These are phyloP conservation scores for Trametopsis cervina DNA, from an alignment of 768 basidiomycete genomes.

Conservation along the genomic window DNA sequence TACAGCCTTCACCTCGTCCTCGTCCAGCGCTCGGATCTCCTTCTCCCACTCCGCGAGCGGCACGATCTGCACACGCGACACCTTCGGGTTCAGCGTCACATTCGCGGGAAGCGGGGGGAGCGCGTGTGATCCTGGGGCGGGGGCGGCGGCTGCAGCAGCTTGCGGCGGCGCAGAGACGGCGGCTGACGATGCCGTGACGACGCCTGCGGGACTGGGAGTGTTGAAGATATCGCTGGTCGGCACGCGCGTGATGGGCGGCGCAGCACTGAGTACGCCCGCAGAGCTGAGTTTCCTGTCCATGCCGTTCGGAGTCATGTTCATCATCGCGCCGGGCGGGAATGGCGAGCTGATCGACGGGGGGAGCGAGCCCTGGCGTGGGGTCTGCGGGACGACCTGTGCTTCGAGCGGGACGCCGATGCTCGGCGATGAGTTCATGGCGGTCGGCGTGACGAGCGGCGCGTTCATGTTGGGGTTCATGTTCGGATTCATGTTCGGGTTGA, in stretches of 20 bases:
- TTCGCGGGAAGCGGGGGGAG: conserved; percentile 39
- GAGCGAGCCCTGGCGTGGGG: conserved; percentile 19
- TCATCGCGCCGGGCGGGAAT: conserved; percentile 15
- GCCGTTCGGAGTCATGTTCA: conserved; percentile 5
- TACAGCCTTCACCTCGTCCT: conserved; percentile 44
- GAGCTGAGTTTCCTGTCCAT: conserved; percentile 10
- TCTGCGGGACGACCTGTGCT: conserved; percentile 15
- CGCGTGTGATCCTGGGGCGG: conserved; percentile 16
- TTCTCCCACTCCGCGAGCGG: conserved; percentile 47
- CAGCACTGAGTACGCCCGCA: background rate
- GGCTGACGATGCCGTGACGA: conserved; percentile 9
- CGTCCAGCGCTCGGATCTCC: conserved; percentile 46
- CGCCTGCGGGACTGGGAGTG: conserved; percentile 5
- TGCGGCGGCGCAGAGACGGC: conserved; percentile 7
- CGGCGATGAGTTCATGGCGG: conserved; percentile 12
- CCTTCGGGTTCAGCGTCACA: conserved; percentile 43
- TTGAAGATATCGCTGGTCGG: background rate
- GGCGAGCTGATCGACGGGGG: conserved; percentile 16
- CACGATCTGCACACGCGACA: conserved; percentile 55
- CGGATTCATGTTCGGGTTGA: conserved; percentile 8
- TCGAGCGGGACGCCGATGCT: conserved; percentile 10
- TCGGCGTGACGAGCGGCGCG: conserved; percentile 14
- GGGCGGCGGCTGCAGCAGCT: conserved; percentile 14
- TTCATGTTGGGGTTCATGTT: background rate
- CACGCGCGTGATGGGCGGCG: conserved; percentile 5